A percentile compares a stretch with the other conserved stretches of the same genome.
phyloP scores from a whole-genome alignment of 176 grass and related monocot species.

The Zizania latifolia region DNA sequence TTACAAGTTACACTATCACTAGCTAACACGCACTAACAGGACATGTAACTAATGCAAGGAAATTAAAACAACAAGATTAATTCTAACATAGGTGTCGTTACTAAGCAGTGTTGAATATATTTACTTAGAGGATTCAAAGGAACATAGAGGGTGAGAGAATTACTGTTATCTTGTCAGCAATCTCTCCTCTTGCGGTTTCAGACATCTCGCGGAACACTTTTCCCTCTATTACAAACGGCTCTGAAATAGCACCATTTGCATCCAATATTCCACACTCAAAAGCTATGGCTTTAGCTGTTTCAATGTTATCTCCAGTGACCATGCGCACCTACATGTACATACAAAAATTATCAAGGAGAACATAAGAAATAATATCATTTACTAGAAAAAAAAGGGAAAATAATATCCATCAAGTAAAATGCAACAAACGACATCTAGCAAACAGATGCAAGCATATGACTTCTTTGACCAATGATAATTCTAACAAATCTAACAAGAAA shows the following conservation, averaged over 20 bases:
- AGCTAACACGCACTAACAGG: no score
- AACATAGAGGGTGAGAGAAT: slow-evolving; percentile 4
- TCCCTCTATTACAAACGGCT: slow-evolving; percentile 72
- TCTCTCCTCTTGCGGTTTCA: slow-evolving; percentile 49
- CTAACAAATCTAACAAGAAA: not conserved
- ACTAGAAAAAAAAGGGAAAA: not conserved
- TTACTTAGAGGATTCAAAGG: not conserved
- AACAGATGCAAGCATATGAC: not conserved
- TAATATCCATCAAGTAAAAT: not conserved
- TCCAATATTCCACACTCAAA: slow-evolving; percentile 93
- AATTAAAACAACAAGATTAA: no score
- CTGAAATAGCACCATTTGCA: slow-evolving; percentile 25
- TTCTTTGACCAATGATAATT: not conserved
- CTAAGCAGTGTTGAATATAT: not conserved
- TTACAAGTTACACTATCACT: no score
- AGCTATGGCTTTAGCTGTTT: slow-evolving; percentile 96
- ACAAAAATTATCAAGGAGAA: not conserved
- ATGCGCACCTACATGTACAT: slow-evolving; percentile 70
- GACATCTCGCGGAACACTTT: slow-evolving; percentile 72
- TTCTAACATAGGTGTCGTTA: not conserved
- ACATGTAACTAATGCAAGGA: no score
- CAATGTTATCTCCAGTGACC: slow-evolving; percentile 95
- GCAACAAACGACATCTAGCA: not conserved
- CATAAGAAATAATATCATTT: slow-evolving; percentile 4
- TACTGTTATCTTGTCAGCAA: slow-evolving; percentile 79